phyloP scores from a whole-genome alignment of 148 eudicot genomes.

The Cornus kousa region DNA sequence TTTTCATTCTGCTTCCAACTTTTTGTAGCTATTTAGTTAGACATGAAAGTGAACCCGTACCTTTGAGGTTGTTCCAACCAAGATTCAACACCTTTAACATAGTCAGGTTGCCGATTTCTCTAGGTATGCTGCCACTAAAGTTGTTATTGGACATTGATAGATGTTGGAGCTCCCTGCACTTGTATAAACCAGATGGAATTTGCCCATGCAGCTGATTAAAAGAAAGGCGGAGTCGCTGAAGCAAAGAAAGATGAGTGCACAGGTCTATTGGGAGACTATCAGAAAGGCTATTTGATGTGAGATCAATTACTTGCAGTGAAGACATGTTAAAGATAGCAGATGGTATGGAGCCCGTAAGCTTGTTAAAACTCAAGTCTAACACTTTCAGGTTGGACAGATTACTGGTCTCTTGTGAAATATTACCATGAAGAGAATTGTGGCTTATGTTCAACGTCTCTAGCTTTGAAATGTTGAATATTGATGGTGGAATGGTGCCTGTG shows the following conservation, averaged over 20 bases:
- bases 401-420: constrained; percentile 8
- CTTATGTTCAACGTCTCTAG: background rate
- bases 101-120: background rate
- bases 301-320: background rate
- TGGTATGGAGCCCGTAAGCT: constrained; percentile 18
- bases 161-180: background rate
- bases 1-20: too few species aligned
- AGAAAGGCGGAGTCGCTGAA: background rate
- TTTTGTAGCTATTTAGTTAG: too few species aligned
- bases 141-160: constrained; percentile 4
- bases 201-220: constrained; percentile 14
- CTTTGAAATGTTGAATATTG: background rate
- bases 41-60: background rate
- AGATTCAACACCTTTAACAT: background rate
- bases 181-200: background rate
- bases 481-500: background rate
- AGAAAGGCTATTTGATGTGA: background rate
- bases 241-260: constrained; percentile 13
- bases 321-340: constrained; percentile 8
- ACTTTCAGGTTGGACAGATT: background rate
- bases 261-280: constrained; percentile 12
- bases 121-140: background rate
- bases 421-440: background rate
- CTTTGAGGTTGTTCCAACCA: background rate
- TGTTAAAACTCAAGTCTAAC: constrained; percentile 11